phyloP scores from a whole-genome alignment of 768 basidiomycete genomes.

The Tylopilus plumbeoviolaceoides region DNA sequence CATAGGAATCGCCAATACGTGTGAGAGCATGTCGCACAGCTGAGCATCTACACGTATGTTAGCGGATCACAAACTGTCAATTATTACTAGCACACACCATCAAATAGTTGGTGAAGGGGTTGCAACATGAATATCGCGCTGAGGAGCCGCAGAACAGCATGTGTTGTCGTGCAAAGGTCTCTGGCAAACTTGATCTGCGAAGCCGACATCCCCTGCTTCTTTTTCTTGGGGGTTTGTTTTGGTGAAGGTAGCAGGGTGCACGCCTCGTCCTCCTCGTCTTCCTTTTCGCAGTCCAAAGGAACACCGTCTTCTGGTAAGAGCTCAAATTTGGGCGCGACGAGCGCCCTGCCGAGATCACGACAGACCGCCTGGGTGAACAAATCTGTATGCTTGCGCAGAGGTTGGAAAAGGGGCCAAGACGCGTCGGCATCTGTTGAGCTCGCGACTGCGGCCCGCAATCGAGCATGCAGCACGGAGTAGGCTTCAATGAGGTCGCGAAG shows the following conservation, averaged over 20 bases:
- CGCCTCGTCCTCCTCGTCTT: constrained; percentile 25
- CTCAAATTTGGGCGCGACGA: constrained; percentile 49
- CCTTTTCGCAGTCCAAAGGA: constrained; percentile 21
- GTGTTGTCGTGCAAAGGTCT: constrained; percentile 71
- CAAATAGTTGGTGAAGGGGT: constrained; percentile 56
- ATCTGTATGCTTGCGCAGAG: constrained; percentile 51
- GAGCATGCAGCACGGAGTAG: constrained; percentile 65
- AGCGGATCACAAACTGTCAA: constrained; percentile 3
- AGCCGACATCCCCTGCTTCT: constrained; percentile 66
- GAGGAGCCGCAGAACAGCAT: constrained; percentile 66
- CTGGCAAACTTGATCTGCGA: constrained; percentile 77
- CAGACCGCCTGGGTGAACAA: constrained; percentile 56
- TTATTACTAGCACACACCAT: constrained; percentile 40
- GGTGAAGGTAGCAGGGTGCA: constrained; percentile 58
- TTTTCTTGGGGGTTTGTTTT: constrained; percentile 52
- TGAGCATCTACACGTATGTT: constrained; percentile 45
- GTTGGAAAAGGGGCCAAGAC: constrained; percentile 71
- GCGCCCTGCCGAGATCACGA: constrained; percentile 63
- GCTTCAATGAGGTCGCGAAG: constrained; percentile 65
- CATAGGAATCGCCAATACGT: constrained; percentile 68
- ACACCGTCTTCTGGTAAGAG: constrained; percentile 19
- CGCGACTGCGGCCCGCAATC: constrained; percentile 47
- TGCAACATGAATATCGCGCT: constrained; percentile 57
- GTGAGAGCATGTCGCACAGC: constrained; percentile 55
- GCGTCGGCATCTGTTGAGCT: constrained; percentile 50